These are phyloP conservation scores for Neurospora tetraspora DNA, from an alignment of 495 filamentous ascomycete genomes.

Conservation along the genomic window DNA sequence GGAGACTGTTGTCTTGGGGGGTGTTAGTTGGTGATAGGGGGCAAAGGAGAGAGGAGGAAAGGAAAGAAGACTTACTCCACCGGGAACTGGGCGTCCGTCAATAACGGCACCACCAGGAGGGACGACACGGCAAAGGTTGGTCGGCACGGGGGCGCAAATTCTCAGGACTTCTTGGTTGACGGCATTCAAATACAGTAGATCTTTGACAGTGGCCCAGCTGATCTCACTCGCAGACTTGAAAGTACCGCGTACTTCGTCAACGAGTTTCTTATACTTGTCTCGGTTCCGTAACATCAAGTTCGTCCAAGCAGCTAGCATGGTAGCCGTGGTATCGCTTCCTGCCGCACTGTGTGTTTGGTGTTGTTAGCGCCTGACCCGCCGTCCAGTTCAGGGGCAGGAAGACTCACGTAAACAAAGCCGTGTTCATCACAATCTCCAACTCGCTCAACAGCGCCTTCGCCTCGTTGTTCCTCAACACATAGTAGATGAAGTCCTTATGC, in stretches of 20 bases:
- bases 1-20: slow-evolving; percentile 12
- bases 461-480: slow-evolving; percentile 15
- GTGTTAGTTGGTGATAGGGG: background rate
- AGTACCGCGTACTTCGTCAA: slow-evolving; percentile 6
- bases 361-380: background rate
- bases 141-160: slow-evolving; percentile 4
- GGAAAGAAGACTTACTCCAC: background rate
- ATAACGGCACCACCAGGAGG: slow-evolving; percentile 6
- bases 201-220: slow-evolving; percentile 5
- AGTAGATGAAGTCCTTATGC: slow-evolving; percentile 17
- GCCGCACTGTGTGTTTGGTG: slow-evolving; percentile 6
- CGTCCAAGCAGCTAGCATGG: slow-evolving; percentile 4
- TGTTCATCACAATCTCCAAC: slow-evolving; percentile 17
- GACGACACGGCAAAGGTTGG: slow-evolving; percentile 4
- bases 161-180: slow-evolving; percentile 10
- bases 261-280: slow-evolving; percentile 3
- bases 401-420: slow-evolving; percentile 15
- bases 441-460: slow-evolving; percentile 6
- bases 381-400: background rate
- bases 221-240: slow-evolving; percentile 9
- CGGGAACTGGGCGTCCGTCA: slow-evolving; percentile 9
- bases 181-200: slow-evolving; percentile 7
- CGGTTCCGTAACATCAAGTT: slow-evolving; percentile 10
- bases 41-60: no score
- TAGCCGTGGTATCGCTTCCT: slow-evolving; percentile 16